Evolutionary conservation across 1,284 basidiomycete genomes (phyloP).

Genomic region (Ceratobasidium theobromae): DNA sequence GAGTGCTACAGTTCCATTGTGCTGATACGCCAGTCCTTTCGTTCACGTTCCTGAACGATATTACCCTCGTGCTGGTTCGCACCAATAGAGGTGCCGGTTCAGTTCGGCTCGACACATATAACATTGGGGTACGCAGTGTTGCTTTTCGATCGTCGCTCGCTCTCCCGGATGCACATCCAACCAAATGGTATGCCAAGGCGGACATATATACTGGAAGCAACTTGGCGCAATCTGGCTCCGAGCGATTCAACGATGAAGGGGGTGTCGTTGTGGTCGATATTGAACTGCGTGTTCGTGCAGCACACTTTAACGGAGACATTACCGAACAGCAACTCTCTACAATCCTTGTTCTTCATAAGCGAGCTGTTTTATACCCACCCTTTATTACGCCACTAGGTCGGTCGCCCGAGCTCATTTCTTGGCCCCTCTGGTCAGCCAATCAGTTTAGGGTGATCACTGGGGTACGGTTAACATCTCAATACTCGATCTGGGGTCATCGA

Average conservation of each 20-base stretch:
- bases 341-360: not conserved
- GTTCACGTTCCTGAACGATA: not conserved
- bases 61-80: not conserved
- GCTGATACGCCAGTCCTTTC: not conserved
- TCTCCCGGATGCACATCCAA: conserved; percentile 16
- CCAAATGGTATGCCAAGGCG: conserved; percentile 17
- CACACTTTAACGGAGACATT: not conserved
- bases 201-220: not conserved
- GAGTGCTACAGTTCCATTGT: not conserved
- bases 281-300: conserved; percentile 2
- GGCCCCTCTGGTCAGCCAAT: conserved; percentile 7
- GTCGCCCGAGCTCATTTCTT: not conserved
- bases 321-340: not conserved
- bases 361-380: not conserved
- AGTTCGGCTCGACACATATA: not conserved
- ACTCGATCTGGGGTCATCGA: conserved; percentile 10
- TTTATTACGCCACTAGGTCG: not conserved
- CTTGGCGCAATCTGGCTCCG: not conserved
- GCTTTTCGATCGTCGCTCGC: not conserved
- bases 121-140: not conserved
- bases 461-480: not conserved
- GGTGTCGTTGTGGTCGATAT: not conserved
- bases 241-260: not conserved
- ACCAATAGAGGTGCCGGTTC: not conserved
- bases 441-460: not conserved